Evolutionary conservation across 352 stramenopile species (phyloP).

Genomic region (Phytophthora pinifolia): DNA sequence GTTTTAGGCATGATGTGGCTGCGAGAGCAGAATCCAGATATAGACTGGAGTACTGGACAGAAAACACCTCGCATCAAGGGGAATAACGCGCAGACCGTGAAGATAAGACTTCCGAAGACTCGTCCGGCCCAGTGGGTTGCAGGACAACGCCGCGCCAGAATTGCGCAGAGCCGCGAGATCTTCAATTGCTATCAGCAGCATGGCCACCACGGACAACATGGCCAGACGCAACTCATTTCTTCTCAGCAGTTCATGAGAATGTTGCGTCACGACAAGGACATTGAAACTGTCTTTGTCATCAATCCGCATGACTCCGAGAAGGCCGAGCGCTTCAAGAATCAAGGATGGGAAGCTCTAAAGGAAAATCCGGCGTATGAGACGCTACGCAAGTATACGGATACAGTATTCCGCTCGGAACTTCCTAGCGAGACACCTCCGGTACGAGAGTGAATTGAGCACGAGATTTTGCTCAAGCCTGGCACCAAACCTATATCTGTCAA

Average conservation of each 20-base stretch:
- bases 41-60: too few species aligned
- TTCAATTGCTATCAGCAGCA: slow-evolving; percentile 19
- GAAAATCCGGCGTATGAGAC: neutral
- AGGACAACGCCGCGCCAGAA: slow-evolving; percentile 4
- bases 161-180: slow-evolving; percentile 6
- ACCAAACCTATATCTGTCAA: too few species aligned
- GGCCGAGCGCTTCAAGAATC: neutral
- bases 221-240: slow-evolving; percentile 1
- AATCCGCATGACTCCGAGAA: slow-evolving; percentile 2
- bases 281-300: slow-evolving; percentile 4
- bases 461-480: too few species aligned
- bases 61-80: too few species aligned
- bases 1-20: too few species aligned
- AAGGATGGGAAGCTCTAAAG: slow-evolving; percentile 5
- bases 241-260: slow-evolving; percentile 2
- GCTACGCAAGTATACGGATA: slow-evolving; percentile 1
- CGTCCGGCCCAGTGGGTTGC: too few species aligned
- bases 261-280: slow-evolving; percentile 5
- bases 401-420: slow-evolving; percentile 3
- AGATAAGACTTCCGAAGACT: too few species aligned
- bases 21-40: too few species aligned
- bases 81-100: too few species aligned
- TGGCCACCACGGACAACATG: too few species aligned
- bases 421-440: neutral
- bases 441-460: too few species aligned